Evolutionary conservation across 768 basidiomycete species (phyloP).

Genomic region (Mycena albidolilacea): DNA sequence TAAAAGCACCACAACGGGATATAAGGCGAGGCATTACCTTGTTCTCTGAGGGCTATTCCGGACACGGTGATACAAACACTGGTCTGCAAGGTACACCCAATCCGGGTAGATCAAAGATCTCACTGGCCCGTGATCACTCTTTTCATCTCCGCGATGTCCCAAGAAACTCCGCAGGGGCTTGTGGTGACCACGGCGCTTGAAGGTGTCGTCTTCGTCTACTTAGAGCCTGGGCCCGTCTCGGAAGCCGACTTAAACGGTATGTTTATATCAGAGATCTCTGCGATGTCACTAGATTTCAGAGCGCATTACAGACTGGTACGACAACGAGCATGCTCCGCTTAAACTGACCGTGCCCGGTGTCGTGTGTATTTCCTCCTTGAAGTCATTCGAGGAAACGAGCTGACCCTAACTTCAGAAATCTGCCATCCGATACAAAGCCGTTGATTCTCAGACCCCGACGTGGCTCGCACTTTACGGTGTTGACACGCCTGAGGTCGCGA

Average conservation of each 20-base stretch:
- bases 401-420: constrained; percentile 25
- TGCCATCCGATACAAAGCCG: constrained; percentile 53
- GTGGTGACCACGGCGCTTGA: constrained; percentile 3
- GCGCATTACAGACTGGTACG: constrained; percentile 51
- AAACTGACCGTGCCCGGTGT: constrained; percentile 51
- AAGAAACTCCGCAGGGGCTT: constrained; percentile 14
- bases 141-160: constrained; percentile 7
- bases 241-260: constrained; percentile 53
- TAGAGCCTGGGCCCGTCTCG: constrained; percentile 47
- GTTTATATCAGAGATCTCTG: neutral
- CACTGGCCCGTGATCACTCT: neutral
- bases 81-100: too few relatives aligned
- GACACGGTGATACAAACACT: too few relatives aligned
- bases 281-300: neutral
- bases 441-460: constrained; percentile 43
- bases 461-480: constrained; percentile 51
- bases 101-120: too few relatives aligned
- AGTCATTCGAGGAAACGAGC: neutral
- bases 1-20: too few relatives aligned
- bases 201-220: constrained; percentile 42
- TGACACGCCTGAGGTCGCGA: constrained; percentile 42
- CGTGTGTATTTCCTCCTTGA: constrained; percentile 11
- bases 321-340: constrained; percentile 52
- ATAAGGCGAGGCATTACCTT: too few relatives aligned
- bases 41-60: too few relatives aligned